These are phyloP conservation scores for Collybiopsis luxurians DNA, from an alignment of 768 basidiomycete species.

Conservation along the genomic window DNA sequence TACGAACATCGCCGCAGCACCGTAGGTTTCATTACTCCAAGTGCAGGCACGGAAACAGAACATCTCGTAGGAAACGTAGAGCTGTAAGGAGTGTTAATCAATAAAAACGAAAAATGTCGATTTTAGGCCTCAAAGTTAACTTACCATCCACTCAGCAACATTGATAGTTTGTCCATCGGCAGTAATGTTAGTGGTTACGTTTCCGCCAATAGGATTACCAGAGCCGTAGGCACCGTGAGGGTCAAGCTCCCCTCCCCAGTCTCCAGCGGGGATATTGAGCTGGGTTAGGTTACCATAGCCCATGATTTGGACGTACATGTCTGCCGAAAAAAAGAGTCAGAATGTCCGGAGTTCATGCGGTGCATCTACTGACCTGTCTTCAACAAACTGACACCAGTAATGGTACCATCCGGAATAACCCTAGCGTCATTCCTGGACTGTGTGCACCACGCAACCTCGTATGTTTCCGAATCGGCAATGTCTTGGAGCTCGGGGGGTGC, in stretches of 20 bases:
- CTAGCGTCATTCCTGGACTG: slow-evolving; percentile 42
- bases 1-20: slow-evolving; percentile 40
- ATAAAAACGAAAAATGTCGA: no score
- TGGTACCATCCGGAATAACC: slow-evolving; percentile 41
- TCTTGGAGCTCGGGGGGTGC: slow-evolving; percentile 30
- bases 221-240: slow-evolving; percentile 39
- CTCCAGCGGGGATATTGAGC: slow-evolving; percentile 36
- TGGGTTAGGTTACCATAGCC: slow-evolving; percentile 42
- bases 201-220: slow-evolving; percentile 44
- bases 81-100: no score
- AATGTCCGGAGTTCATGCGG: background rate
- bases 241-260: slow-evolving; percentile 43
- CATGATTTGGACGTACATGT: slow-evolving; percentile 40
- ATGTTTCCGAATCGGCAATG: slow-evolving; percentile 39
- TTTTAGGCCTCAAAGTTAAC: no score
- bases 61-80: background rate
- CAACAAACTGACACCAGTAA: slow-evolving; percentile 39
- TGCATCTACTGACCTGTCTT: slow-evolving; percentile 29
- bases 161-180: slow-evolving; percentile 28
- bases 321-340: slow-evolving; percentile 11
- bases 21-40: slow-evolving; percentile 41
- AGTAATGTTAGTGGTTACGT: slow-evolving; percentile 40
- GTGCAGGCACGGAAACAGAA: slow-evolving; percentile 36
- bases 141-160: slow-evolving; percentile 43
- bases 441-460: slow-evolving; percentile 46